Percentiles rank a stretch among this genome's conserved stretches.
phyloP scores from a whole-genome alignment of 2,329 filamentous ascomycete species.

The Cercospora janseana region DNA sequence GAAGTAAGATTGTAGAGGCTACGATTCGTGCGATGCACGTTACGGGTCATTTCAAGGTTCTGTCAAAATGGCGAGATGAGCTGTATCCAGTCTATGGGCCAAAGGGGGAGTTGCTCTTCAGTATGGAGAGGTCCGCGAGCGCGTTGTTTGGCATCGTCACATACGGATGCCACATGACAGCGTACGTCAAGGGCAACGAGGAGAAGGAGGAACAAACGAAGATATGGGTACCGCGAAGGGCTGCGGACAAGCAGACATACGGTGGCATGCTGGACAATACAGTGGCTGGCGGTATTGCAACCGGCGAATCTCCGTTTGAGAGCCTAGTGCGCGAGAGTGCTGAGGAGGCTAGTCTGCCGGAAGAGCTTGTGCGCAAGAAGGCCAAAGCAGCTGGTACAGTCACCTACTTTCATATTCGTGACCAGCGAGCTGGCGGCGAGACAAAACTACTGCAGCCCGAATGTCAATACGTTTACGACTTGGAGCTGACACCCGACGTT shows the following conservation, averaged over 20 bases:
- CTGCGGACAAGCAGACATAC: constrained; percentile 79
- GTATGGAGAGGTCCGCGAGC: constrained; percentile 72
- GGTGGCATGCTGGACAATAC: constrained; percentile 93
- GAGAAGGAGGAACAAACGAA: constrained; percentile 58
- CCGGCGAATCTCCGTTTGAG: constrained; percentile 75
- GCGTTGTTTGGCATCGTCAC: constrained; percentile 72
- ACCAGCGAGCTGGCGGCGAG: constrained; percentile 74
- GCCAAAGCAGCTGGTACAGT: constrained; percentile 66
- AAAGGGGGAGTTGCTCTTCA: constrained; percentile 62
- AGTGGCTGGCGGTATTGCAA: constrained; percentile 80
- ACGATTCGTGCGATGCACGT: constrained; percentile 67
- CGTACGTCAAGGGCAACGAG: constrained; percentile 51
- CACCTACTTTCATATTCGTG: constrained; percentile 81
- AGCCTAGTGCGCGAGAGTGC: constrained; percentile 80
- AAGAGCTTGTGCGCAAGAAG: constrained; percentile 61
- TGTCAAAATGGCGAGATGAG: constrained; percentile 78
- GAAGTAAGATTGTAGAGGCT: constrained; percentile 57
- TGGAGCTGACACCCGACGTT: constrained; percentile 69
- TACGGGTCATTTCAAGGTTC: constrained; percentile 68
- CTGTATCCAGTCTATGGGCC: constrained; percentile 71
- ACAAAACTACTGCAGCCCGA: constrained; percentile 82
- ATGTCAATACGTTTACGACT: constrained; percentile 85
- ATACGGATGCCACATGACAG: constrained; percentile 78
- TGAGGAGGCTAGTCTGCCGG: constrained; percentile 82
- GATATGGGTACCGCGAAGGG: constrained; percentile 80